A percentile compares a stretch with the other conserved stretches of the same genome.
These are phyloP conservation scores for Collybiopsis confluens DNA, from an alignment of 768 basidiomycete genomes.

Conservation along the genomic window DNA sequence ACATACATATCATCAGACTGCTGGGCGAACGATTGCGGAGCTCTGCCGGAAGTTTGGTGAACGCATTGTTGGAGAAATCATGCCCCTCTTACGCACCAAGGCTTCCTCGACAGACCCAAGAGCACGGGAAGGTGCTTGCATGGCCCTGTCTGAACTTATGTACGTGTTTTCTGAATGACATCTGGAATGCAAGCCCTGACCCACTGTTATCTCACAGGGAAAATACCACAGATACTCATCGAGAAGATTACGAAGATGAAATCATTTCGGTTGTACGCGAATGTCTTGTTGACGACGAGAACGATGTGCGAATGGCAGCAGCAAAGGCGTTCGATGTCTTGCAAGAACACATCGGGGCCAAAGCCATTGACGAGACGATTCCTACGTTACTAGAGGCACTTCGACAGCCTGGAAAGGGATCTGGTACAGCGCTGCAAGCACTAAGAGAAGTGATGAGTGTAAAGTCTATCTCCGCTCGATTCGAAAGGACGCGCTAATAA, in stretches of 20 bases:
- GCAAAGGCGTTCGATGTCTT: conserved; percentile 85
- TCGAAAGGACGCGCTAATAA: background rate
- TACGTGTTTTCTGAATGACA: conserved; percentile 29
- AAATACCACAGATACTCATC: conserved; percentile 76
- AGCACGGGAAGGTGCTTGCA: conserved; percentile 80
- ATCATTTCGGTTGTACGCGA: conserved; percentile 82
- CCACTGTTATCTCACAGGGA: conserved; percentile 46
- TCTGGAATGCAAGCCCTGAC: background rate
- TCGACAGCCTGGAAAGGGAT: conserved; percentile 86
- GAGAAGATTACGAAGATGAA: conserved; percentile 84
- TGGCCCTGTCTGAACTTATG: conserved; percentile 88
- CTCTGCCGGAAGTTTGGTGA: conserved; percentile 96
- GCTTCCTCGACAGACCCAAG: conserved; percentile 57
- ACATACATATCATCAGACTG: conserved; percentile 54
- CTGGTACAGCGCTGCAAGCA: conserved; percentile 94
- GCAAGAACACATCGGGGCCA: conserved; percentile 87
- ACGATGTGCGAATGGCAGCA: conserved; percentile 83
- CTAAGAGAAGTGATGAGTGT: conserved; percentile 93
- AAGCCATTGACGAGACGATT: conserved; percentile 94
- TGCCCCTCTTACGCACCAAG: conserved; percentile 70
- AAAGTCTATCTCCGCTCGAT: background rate
- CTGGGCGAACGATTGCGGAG: conserved; percentile 82
- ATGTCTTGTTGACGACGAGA: conserved; percentile 85
- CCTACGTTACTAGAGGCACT: conserved; percentile 92
- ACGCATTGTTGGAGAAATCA: conserved; percentile 77